A percentile compares a stretch with the other conserved stretches of the same genome.
phyloP scores from a whole-genome alignment of 768 basidiomycete genomes.

The Leccinum boreale region DNA sequence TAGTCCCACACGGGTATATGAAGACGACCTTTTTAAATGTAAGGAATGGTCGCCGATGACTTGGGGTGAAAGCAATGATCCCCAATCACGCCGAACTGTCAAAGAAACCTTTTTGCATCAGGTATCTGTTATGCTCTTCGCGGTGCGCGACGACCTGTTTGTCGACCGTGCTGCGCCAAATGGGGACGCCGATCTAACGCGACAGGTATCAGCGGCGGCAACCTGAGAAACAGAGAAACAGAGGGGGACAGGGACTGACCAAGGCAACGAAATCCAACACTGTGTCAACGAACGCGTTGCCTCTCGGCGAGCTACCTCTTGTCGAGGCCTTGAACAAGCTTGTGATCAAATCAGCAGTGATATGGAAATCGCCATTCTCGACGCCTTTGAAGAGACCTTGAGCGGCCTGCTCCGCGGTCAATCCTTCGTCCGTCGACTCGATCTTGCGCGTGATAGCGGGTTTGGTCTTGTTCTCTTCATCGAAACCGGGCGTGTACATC shows the following conservation, averaged over 20 bases:
- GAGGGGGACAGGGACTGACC: conserved; percentile 32
- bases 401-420: conserved; percentile 65
- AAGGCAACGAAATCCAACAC: conserved; percentile 40
- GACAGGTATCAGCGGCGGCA: neutral
- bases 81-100: conserved; percentile 4
- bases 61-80: too few relatives aligned
- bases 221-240: neutral
- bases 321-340: conserved; percentile 66
- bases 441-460: conserved; percentile 73
- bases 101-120: conserved; percentile 44
- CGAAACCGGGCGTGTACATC: conserved; percentile 74
- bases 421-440: conserved; percentile 66
- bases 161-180: conserved; percentile 53
- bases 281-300: conserved; percentile 57
- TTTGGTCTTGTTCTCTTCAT: conserved; percentile 74
- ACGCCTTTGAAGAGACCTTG: conserved; percentile 63
- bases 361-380: conserved; percentile 66
- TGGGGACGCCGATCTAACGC: conserved; percentile 45
- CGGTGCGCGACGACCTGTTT: conserved; percentile 43
- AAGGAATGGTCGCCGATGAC: neutral
- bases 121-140: conserved; percentile 45
- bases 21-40: neutral
- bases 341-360: conserved; percentile 68
- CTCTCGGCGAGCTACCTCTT: conserved; percentile 54
- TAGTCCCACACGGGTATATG: neutral